Percentiles rank a stretch among this genome's conserved stretches.
phyloP scores from a whole-genome alignment of 768 basidiomycete species.

The Hypholoma sublateritium region DNA sequence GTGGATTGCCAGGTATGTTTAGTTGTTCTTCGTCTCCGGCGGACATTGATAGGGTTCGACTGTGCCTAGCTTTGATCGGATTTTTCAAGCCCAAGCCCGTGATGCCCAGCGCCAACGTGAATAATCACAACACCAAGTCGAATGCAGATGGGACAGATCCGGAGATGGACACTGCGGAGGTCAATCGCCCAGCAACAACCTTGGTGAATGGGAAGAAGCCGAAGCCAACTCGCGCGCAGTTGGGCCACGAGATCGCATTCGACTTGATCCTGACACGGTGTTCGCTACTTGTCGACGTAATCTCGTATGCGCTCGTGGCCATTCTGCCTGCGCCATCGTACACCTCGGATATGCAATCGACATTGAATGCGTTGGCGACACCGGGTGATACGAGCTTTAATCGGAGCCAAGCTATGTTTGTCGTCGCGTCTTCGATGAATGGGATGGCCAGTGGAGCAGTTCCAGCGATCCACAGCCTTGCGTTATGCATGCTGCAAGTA shows the following conservation, averaged over 20 bases:
- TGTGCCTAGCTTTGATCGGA: conserved; percentile 51
- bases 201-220: conserved; percentile 29
- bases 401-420: conserved; percentile 52
- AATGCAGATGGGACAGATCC: conserved; percentile 3
- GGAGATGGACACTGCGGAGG: conserved; percentile 8
- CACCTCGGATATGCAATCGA: conserved; percentile 22
- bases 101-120: background rate
- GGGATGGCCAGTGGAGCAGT: conserved; percentile 65
- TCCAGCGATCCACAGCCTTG: conserved; percentile 74
- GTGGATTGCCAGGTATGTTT: conserved; percentile 40
- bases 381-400: conserved; percentile 13
- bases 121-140: background rate
- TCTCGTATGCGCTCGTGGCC: conserved; percentile 60
- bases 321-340: conserved; percentile 48
- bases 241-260: conserved; percentile 67
- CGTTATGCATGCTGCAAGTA: conserved; percentile 58
- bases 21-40: background rate
- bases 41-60: background rate
- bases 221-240: conserved; percentile 49
- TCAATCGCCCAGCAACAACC: background rate
- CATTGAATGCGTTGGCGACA: conserved; percentile 1
- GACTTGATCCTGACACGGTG: conserved; percentile 62
- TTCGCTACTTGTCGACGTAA: conserved; percentile 66
- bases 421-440: conserved; percentile 57
- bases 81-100: conserved; percentile 51